Percentiles rank a stretch among this genome's conserved stretches.
phyloP scores from a whole-genome alignment of 345 rosid species.

The Acer saccharum region DNA sequence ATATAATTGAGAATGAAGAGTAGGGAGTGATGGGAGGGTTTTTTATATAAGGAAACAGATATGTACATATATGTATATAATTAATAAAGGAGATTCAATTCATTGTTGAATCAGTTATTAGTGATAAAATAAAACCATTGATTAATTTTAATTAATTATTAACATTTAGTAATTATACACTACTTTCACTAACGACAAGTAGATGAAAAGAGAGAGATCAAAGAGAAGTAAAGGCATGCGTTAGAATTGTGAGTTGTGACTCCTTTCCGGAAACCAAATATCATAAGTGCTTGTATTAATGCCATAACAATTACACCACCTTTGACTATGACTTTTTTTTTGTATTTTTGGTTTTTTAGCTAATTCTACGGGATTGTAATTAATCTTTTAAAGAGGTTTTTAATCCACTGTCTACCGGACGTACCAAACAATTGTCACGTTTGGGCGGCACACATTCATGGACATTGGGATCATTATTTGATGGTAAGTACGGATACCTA shows the following conservation, averaged over 20 bases:
- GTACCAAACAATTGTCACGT: no score
- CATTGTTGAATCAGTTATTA: slow-evolving; percentile 16
- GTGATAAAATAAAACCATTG: no score
- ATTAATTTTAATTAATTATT: background rate
- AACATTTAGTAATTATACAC: background rate
- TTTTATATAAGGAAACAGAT: slow-evolving; percentile 13
- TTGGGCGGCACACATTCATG: no score
- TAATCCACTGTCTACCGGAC: no score
- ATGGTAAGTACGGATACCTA: no score
- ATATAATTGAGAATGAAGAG: slow-evolving; percentile 1
- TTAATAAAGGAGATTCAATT: slow-evolving; percentile 8
- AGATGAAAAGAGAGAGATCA: background rate
- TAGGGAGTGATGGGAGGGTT: background rate
- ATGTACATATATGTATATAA: background rate
- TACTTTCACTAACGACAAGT: background rate
- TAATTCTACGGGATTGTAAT: no score
- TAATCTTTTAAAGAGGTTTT: no score
- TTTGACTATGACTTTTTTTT: background rate
- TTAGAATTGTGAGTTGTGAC: slow-evolving; percentile 18
- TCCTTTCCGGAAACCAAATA: slow-evolving; percentile 30
- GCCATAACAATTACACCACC: background rate
- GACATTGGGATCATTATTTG: no score
- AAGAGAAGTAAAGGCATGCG: slow-evolving; percentile 13
- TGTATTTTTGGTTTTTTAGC: no score
- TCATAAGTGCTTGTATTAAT: background rate